These are phyloP conservation scores for Dittrichia graveolens DNA, from an alignment of 129 eudicot genomes.

Conservation along the genomic window DNA sequence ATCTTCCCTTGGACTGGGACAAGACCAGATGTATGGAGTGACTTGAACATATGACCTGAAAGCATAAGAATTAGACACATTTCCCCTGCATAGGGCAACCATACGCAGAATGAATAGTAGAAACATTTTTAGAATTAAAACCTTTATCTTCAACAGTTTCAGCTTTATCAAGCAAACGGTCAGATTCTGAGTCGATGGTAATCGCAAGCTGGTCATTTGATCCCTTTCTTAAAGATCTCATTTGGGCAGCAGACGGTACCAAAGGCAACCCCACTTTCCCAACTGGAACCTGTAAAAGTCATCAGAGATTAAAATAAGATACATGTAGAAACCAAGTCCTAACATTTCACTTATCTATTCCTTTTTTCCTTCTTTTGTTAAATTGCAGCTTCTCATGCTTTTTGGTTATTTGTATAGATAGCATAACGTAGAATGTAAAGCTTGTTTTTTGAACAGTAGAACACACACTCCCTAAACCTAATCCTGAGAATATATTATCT, in stretches of 20 bases:
- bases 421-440: neutral
- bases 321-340: conserved; percentile 11
- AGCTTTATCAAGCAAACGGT: conserved; percentile 62
- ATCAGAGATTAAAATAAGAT: neutral
- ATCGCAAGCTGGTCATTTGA: conserved; percentile 88
- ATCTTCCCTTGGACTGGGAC: conserved; percentile 87
- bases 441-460: neutral
- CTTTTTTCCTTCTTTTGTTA: neutral
- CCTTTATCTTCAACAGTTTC: conserved; percentile 84
- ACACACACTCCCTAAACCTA: too few relatives aligned
- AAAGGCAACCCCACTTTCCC: conserved; percentile 60
- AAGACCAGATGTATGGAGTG: conserved; percentile 79
- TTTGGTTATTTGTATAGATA: too few relatives aligned
- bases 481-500: too few relatives aligned
- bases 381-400: too few relatives aligned
- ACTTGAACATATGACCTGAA: conserved; percentile 89
- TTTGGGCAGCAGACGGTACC: conserved; percentile 79
- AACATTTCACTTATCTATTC: neutral
- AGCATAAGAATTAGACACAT: conserved; percentile 25
- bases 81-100: neutral
- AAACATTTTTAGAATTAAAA: conserved; percentile 19
- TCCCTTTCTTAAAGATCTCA: conserved; percentile 77
- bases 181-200: conserved; percentile 73
- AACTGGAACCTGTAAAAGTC: conserved; percentile 55
- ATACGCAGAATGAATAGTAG: conserved; percentile 6